These are phyloP conservation scores for Glutinoglossum americanum DNA, from an alignment of 495 filamentous ascomycete species.

Conservation along the genomic window DNA sequence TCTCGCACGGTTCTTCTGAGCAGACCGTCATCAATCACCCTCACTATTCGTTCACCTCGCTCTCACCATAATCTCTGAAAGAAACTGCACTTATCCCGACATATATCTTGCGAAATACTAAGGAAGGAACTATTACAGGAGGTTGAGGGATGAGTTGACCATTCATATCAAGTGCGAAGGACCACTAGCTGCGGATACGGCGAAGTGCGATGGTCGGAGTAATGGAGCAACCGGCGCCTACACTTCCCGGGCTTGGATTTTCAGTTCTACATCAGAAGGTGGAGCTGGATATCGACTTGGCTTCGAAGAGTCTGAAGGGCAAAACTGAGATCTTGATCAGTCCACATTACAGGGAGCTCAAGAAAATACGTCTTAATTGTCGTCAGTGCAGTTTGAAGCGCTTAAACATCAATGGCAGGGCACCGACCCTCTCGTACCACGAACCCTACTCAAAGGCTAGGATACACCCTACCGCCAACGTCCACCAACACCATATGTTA, in stretches of 20 bases:
- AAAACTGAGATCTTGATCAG: slow-evolving; percentile 61
- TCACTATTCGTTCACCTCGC: background rate
- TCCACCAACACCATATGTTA: slow-evolving; percentile 60
- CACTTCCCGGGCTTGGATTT: slow-evolving; percentile 24
- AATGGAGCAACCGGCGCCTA: slow-evolving; percentile 1
- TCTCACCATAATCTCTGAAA: background rate
- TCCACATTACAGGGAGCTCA: slow-evolving; percentile 41
- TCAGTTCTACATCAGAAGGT: slow-evolving; percentile 64
- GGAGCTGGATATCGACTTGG: slow-evolving; percentile 72
- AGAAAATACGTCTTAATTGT: slow-evolving; percentile 57
- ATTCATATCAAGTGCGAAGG: background rate
- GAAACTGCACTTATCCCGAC: no score
- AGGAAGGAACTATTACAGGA: background rate
- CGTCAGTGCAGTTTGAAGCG: slow-evolving; percentile 59
- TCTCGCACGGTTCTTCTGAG: no score
- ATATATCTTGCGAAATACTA: background rate
- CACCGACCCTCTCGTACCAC: slow-evolving; percentile 35
- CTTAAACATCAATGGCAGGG: slow-evolving; percentile 48
- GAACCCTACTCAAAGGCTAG: slow-evolving; percentile 51
- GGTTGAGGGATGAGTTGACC: background rate
- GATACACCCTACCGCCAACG: slow-evolving; percentile 37
- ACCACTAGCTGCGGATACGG: background rate
- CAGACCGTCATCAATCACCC: no score
- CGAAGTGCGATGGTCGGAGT: background rate
- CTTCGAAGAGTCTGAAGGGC: slow-evolving; percentile 49